A percentile compares a stretch with the other conserved stretches of the same genome.
Evolutionary conservation across 2,329 filamentous ascomycete genomes (phyloP).

Genomic region (Tolypocladium capitatum): DNA sequence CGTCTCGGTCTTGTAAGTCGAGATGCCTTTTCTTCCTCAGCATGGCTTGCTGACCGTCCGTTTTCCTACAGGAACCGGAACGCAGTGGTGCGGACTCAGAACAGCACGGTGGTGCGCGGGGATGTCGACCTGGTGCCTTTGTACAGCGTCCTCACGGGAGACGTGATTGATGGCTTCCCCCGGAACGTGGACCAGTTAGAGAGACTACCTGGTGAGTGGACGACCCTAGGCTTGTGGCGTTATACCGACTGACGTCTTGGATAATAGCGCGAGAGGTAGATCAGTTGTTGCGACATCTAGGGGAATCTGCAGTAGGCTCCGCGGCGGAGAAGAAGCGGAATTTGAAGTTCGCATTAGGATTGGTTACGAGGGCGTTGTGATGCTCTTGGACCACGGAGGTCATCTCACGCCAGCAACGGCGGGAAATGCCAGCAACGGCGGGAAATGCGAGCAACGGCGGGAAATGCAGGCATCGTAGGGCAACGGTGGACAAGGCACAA

Average conservation of each 20-base stretch:
- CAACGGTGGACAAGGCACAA: too few relatives aligned
- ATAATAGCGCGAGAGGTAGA: neutral
- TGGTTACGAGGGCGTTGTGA: neutral
- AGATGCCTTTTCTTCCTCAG: neutral
- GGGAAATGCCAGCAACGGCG: too few relatives aligned
- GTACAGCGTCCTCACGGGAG: neutral
- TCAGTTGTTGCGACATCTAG: neutral
- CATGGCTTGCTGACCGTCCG: neutral
- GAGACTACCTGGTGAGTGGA: neutral
- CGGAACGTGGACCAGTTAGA: neutral
- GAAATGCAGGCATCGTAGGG: too few relatives aligned
- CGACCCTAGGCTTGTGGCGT: neutral
- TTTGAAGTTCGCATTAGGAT: neutral
- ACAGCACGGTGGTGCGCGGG: neutral
- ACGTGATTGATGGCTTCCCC: neutral
- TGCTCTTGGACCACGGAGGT: too few relatives aligned
- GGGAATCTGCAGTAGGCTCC: neutral
- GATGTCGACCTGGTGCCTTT: neutral
- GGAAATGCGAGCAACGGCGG: too few relatives aligned
- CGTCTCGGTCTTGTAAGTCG: neutral
- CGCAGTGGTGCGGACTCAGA: neutral
- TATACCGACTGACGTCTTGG: neutral
- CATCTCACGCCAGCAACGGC: too few relatives aligned
- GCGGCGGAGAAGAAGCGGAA: neutral
- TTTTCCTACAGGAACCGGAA: neutral